Percentiles rank a stretch among this genome's conserved stretches.
These are phyloP conservation scores for Coemansia sp. DNA, from an alignment of 192 early-diverging fungal genomes.

Conservation along the genomic window DNA sequence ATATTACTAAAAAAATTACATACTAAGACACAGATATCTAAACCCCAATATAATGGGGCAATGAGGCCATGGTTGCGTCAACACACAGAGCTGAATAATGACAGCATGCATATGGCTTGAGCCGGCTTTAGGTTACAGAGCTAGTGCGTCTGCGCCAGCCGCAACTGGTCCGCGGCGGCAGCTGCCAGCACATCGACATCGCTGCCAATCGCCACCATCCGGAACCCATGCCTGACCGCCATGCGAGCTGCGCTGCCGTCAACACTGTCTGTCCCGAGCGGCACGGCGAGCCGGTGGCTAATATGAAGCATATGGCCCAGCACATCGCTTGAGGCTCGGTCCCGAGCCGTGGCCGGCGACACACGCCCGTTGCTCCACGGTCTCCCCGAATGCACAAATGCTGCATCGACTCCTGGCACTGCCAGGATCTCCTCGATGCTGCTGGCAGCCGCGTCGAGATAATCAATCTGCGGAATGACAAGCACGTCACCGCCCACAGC, in stretches of 20 bases:
- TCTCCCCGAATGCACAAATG: constrained; percentile 20
- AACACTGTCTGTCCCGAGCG: constrained; percentile 31
- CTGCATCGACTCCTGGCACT: constrained; percentile 45
- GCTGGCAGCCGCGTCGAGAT: constrained; percentile 16
- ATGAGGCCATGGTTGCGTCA: constrained; percentile 1
- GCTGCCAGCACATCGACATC: constrained; percentile 27
- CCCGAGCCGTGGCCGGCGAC: not conserved
- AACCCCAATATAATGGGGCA: not conserved
- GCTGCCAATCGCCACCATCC: constrained; percentile 36
- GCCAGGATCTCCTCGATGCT: constrained; percentile 38
- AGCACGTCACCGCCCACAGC: constrained; percentile 8
- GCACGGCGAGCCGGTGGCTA: constrained; percentile 14
- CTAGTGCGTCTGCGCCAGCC: constrained; percentile 18
- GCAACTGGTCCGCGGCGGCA: constrained; percentile 41
- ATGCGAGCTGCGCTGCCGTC: constrained; percentile 21
- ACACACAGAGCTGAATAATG: not conserved
- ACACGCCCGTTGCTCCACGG: constrained; percentile 1
- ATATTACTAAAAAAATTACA: not conserved
- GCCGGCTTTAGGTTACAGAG: not conserved
- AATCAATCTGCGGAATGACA: constrained; percentile 45
- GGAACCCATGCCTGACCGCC: constrained; percentile 31
- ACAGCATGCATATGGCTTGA: not conserved
- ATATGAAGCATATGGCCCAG: constrained; percentile 12
- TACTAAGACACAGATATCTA: not conserved
- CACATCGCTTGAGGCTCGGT: constrained; percentile 1